These are phyloP conservation scores for Annona squamosa DNA, from an alignment of 164 flowering plant genomes.

Conservation along the genomic window DNA sequence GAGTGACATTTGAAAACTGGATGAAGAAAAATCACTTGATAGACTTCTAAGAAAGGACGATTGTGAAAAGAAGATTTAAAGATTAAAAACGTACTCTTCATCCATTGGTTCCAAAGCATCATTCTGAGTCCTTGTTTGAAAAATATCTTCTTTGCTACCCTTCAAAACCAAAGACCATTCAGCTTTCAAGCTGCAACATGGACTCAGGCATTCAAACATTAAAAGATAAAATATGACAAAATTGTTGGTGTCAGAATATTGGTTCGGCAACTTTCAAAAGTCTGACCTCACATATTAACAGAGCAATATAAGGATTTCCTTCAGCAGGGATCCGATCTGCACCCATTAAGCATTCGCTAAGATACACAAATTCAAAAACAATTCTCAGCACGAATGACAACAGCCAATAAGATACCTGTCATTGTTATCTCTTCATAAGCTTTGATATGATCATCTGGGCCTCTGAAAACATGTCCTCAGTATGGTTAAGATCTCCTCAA, in stretches of 20 bases:
- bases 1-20: too few relatives aligned
- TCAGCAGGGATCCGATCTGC: conserved; percentile 54
- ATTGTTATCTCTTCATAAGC: conserved; percentile 71
- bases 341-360: background rate
- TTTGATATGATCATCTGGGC: conserved; percentile 46
- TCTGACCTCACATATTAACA: conserved; percentile 56
- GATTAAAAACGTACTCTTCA: conserved; percentile 36
- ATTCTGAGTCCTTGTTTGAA: conserved; percentile 20
- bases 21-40: too few relatives aligned
- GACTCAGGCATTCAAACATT: background rate
- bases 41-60: too few relatives aligned
- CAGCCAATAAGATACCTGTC: conserved; percentile 33
- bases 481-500: background rate
- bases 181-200: background rate
- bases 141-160: conserved; percentile 32
- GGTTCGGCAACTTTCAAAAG: background rate
- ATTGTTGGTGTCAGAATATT: background rate
- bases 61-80: background rate
- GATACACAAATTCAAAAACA: background rate
- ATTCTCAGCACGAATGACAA: background rate
- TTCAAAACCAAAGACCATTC: conserved; percentile 16
- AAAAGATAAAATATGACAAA: conserved; percentile 3
- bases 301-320: conserved; percentile 45
- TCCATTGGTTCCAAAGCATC: conserved; percentile 28
- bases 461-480: conserved; percentile 28